Base-by-base conservation (phyloP, 208 protist genomes). In the Leptomonas pyrrhocoris region DNA sequence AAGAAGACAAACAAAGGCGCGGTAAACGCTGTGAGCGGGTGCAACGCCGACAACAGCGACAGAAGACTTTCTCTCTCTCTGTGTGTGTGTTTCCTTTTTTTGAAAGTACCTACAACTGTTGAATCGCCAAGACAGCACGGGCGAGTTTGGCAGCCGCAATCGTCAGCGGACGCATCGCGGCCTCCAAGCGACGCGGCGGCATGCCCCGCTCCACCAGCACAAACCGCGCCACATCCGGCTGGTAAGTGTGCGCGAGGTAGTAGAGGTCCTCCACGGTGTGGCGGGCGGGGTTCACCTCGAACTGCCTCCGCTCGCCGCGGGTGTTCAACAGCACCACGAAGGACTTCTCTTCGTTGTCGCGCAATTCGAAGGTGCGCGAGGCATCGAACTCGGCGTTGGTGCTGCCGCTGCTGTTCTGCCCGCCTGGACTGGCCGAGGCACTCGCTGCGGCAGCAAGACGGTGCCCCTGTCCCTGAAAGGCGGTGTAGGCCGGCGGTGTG, bases 181-280 rank as follows among this genome's bases (percentile, higher is more conserved):
- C 78, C 36, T 59, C 59, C 34, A 96, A 60, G 27, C 61, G 73
- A 6, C 87, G 74, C n/a, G 89, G 91, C 13, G 91, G 91, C 57
- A 86, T 75, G 18, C 89, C 87, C 2, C 91, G 81, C 30, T 84
- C 84, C 36, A 92, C 70, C 18, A 94, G 77, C 30, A 80, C 31
- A 58, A 94, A 92, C 6, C 53, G 30, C 27, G 42, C 38, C 42
- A 81, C 55, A 9, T 77, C 67, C 21, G 82, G 78, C 67, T 93
- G 74, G 19, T 76, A 65, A 21, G 55, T 25, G 62, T 84, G 74
- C 0, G 91, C 81, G 21, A 94, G 62, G 34, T 58, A 27, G 77
- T 92, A 94, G 30, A 96, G 64, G 61, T 96, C 91, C 38, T 73
- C 73, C 31, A 96, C 86, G 0, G 86, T 92, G 76, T 94, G 88